Evolutionary conservation across 2,329 filamentous ascomycete genomes (phyloP), one percentile per base, ranked within the genome.

Genomic region (Talaromyces sp.): DNA sequence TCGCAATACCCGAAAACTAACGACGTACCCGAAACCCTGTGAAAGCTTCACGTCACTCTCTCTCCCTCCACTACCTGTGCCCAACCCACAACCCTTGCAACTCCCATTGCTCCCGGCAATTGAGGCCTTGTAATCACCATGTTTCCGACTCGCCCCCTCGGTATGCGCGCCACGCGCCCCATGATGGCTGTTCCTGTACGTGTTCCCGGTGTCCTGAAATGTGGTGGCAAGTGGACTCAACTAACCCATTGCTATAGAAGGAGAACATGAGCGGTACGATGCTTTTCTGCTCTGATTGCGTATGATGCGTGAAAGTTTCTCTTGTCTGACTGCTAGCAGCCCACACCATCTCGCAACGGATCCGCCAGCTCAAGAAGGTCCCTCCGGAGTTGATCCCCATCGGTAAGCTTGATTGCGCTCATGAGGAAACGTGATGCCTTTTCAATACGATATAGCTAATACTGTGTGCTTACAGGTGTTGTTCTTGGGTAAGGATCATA

Each of bases 301-400:
- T 36, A n/a, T 19, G 11, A 33, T 11, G 22, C 22, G 8, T 22
- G 36, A 44, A 22, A n/a, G 15, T 39, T 42, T 17, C 25, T 30
- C 30, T 65, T 62, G 64, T 67, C 68, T 72, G 64, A 74, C 65
- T 55, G 27, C 56, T 65, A 70, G 51, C 62, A 99, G 95, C 92
- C 76, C 95, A 98, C 83, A 97, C 93, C 72, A 87, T 98, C 79
- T 96, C 93, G 68, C 95, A 98, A 84, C 91, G 93, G 77, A 84
- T 99, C 72, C 90, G 93, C 77, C 89, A 87, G 76, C 84, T 97
- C 74, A 93, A 90, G 85, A 88, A 88, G 81, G 89, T 98, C 74
- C 95, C 95, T 69, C 87, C 92, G 70, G 95, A 99, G 85, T 85
- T 99, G 85, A 87, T 93, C 70, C 95, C 95, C 73, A 89, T 99